Percentiles rank a stretch among this genome's conserved stretches.
These are phyloP conservation scores for Calcarisporium arbuscula DNA, from an alignment of 2,329 filamentous ascomycete genomes.

Conservation along the genomic window DNA sequence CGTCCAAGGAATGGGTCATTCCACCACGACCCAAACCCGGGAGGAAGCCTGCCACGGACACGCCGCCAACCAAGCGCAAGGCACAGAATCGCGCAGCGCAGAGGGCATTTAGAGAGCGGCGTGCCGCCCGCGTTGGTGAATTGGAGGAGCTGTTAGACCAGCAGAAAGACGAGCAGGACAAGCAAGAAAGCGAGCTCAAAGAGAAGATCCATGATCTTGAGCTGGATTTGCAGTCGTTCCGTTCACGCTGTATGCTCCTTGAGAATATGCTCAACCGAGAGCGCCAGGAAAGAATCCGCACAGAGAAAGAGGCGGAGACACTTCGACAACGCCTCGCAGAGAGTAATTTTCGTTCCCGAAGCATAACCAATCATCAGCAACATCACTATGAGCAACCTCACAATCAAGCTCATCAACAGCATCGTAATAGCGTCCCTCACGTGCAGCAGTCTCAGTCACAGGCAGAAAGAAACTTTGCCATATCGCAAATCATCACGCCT, in stretches of 20 bases:
- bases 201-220: constrained; percentile 56
- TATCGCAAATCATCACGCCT: constrained; percentile 52
- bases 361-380: constrained; percentile 20
- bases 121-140: constrained; percentile 77
- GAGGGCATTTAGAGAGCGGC: constrained; percentile 79
- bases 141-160: constrained; percentile 62
- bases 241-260: constrained; percentile 53
- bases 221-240: constrained; percentile 59
- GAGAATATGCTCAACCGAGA: constrained; percentile 59
- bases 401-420: constrained; percentile 18
- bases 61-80: constrained; percentile 87
- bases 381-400: no score
- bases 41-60: constrained; percentile 88
- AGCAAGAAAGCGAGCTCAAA: constrained; percentile 50
- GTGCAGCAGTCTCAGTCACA: constrained; percentile 18
- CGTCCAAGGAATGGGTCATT: constrained; percentile 79
- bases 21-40: constrained; percentile 83
- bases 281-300: constrained; percentile 39
- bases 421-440: constrained; percentile 21
- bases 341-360: constrained; percentile 19
- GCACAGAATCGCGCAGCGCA: constrained; percentile 91
- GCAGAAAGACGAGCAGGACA: constrained; percentile 49
- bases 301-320: constrained; percentile 33
- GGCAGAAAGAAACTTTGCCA: constrained; percentile 39
- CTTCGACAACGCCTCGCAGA: constrained; percentile 25